Percentiles rank a stretch among this genome's conserved stretches.
Conservation (phyloP, 495 filamentous ascomycete species). For the Viridothelium virens region DNA sequence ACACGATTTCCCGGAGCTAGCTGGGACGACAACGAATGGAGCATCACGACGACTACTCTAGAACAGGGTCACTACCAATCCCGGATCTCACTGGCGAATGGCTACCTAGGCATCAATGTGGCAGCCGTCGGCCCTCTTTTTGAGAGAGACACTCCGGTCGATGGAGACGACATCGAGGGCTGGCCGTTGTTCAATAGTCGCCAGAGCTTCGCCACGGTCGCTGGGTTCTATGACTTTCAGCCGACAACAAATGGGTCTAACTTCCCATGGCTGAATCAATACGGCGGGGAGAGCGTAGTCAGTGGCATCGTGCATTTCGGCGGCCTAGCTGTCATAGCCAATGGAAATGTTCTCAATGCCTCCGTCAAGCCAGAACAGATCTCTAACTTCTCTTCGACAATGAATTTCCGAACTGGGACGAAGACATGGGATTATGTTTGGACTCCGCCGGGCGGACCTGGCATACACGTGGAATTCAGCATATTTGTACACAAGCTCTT, state of each 20-base stretch:
- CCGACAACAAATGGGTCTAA: conserved; percentile 56
- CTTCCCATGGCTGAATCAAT: conserved; percentile 62
- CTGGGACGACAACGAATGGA: conserved; percentile 61
- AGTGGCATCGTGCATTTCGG: conserved; percentile 66
- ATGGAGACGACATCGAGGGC: conserved; percentile 48
- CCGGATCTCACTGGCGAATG: conserved; percentile 56
- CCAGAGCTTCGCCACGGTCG: conserved; percentile 65
- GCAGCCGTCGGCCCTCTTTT: conserved; percentile 63
- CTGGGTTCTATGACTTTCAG: conserved; percentile 65
- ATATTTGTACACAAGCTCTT: conserved; percentile 56
- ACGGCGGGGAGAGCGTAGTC: conserved; percentile 66
- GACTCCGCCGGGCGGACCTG: conserved; percentile 45
- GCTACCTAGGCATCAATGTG: conserved; percentile 46
- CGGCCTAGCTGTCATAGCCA: conserved; percentile 53
- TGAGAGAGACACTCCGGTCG: conserved; percentile 44
- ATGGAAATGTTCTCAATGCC: conserved; percentile 50
- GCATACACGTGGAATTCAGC: conserved; percentile 51
- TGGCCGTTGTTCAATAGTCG: conserved; percentile 65
- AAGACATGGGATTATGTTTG: conserved; percentile 60
- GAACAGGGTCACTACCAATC: conserved; percentile 57
- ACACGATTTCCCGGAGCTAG: conserved; percentile 32
- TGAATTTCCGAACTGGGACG: conserved; percentile 56
- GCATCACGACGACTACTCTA: conserved; percentile 46
- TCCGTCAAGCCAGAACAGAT: conserved; percentile 53
- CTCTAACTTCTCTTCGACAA: conserved; percentile 52